Base-by-base conservation (phyloP, 805 yeast species). In the Babjeviella inositovora region DNA sequence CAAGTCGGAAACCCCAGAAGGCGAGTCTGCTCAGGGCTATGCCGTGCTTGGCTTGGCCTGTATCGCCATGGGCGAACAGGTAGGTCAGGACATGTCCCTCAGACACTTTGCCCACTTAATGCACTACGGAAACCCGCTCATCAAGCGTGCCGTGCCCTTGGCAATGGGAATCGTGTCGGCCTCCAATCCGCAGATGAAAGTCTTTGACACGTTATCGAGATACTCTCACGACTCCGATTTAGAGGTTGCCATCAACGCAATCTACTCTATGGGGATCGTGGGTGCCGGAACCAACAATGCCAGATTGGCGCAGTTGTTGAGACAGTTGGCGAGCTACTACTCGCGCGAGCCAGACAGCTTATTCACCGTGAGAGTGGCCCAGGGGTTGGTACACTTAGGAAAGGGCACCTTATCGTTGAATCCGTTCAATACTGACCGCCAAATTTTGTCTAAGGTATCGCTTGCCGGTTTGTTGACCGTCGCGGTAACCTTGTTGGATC, bases 211-310 rank as follows among this genome's bases (percentile, higher is more conserved):
- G 0, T 61, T 90, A 33, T 85, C 97, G 4, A 70, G 98, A 45
- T 84, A 81, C 53, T 82, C 97, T 6, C 99, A 90, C 50, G 99
- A 90, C 42, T 73, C 81, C 27, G 96, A 90, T 47, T 54, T 80
- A 36, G 93, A 81, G 41, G 95, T 90, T 26, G 94, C 97, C 5
- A 74, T 75, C 45, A 90, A 85, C 44, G 84, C 98, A 11, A 84
- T 90, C 32, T 87, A 81, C 40, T 73, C 94, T 20, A 85, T 90
- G 97, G 99, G 99, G 26, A 55, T 90, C 32, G 93, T 87, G 37
- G 98, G 98, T 45, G 90, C 97, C 11, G 99, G 99, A 52, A 90
- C 98, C 14, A 87, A 90, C 52, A 90, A 90, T 45, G 98, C 99
- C 6, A 76, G 99, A 55, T 62, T 90, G 33, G 97, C 97, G 4